phyloP scores from a whole-genome alignment of 371 early-diverging fungal species.

The Funneliformis caledonium region DNA sequence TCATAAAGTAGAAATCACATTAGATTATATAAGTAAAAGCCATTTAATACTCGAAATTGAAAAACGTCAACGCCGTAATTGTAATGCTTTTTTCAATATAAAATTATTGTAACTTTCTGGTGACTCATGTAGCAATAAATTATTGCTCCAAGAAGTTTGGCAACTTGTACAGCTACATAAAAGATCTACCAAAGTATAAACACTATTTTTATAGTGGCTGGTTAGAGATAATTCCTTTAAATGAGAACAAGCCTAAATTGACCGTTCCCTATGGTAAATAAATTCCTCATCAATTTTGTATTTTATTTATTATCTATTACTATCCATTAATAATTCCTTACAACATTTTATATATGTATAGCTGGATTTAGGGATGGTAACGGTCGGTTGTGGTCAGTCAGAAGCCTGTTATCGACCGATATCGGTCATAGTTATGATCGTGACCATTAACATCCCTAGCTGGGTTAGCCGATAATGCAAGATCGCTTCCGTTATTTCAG shows the following conservation, averaged over 20 bases:
- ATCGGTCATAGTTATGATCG: too few relatives aligned
- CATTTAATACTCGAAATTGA: neutral
- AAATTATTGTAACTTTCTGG: conserved; percentile 75
- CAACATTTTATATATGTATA: neutral
- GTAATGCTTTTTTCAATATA: conserved; percentile 62
- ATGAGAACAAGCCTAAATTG: neutral
- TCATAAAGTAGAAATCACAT: neutral
- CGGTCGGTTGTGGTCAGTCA: too few relatives aligned
- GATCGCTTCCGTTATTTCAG: neutral
- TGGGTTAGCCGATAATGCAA: conserved; percentile 2
- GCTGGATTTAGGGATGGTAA: too few relatives aligned
- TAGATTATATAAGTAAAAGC: neutral
- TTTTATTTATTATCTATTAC: neutral
- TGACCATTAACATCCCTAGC: too few relatives aligned
- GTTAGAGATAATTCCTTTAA: conserved; percentile 15
- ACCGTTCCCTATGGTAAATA: conserved; percentile 8
- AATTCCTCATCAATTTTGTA: neutral
- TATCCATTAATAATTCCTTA: neutral
- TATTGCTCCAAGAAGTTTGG: conserved; percentile 77
- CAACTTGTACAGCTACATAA: conserved; percentile 69
- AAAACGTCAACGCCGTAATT: conserved; percentile 76
- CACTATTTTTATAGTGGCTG: conserved; percentile 37
- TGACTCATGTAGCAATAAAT: conserved; percentile 86
- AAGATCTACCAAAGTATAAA: conserved; percentile 32
- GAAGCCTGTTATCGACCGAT: too few relatives aligned